These are phyloP conservation scores for Populus tremula DNA, from an alignment of 345 rosid genomes.

Conservation along the genomic window DNA sequence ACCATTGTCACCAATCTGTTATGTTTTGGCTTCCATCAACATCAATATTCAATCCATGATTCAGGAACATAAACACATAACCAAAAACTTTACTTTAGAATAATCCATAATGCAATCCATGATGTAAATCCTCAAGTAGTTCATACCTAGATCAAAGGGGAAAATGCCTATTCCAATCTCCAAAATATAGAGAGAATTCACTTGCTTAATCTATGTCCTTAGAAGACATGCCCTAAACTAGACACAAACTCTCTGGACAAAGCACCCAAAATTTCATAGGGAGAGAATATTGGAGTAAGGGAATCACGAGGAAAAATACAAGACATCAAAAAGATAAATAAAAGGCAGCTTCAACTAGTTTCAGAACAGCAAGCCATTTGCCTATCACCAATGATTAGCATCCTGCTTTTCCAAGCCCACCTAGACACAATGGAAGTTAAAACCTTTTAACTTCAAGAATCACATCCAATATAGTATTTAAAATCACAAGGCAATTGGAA, in stretches of 20 bases:
- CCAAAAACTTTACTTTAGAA: neutral
- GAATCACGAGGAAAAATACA: neutral
- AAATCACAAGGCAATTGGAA: slow-evolving; percentile 6
- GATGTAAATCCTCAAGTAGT: slow-evolving; percentile 23
- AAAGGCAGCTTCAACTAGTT: slow-evolving; percentile 17
- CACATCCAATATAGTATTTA: neutral
- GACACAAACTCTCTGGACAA: slow-evolving; percentile 11
- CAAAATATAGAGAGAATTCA: slow-evolving; percentile 13
- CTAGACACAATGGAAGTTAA: slow-evolving; percentile 27
- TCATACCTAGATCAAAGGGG: slow-evolving; percentile 26
- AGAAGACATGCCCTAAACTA: slow-evolving; percentile 29
- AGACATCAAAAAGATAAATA: neutral
- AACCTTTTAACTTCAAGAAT: slow-evolving; percentile 8
- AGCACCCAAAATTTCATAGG: neutral
- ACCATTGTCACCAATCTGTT: slow-evolving; percentile 22
- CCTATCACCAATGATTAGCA: slow-evolving; percentile 22
- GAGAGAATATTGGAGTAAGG: neutral
- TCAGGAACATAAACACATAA: slow-evolving; percentile 13
- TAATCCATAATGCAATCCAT: slow-evolving; percentile 7
- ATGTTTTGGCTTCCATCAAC: slow-evolving; percentile 17
- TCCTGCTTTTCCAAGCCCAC: slow-evolving; percentile 39
- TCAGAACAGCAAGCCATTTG: slow-evolving; percentile 32
- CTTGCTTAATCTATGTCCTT: slow-evolving; percentile 28
- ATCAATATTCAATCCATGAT: neutral
- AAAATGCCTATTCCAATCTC: slow-evolving; percentile 26